phyloP scores from a whole-genome alignment of 2,329 filamentous ascomycete species.

The Stemphylium lycopersici region DNA sequence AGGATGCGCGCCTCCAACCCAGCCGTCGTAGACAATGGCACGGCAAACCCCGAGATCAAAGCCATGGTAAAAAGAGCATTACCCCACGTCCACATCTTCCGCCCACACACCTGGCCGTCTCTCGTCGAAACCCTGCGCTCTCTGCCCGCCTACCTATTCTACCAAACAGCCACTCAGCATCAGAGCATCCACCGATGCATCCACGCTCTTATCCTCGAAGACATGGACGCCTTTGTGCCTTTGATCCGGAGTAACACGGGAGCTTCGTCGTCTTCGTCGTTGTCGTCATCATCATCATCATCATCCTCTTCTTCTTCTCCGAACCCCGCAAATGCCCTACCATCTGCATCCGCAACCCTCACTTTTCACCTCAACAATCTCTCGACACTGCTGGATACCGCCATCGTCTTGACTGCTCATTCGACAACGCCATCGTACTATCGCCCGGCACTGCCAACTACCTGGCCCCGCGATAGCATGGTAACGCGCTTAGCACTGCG shows the following conservation, averaged over 20 bases:
- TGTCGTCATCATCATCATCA: too few relatives aligned
- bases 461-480: constrained; percentile 34
- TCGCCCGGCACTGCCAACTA: constrained; percentile 30
- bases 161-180: constrained; percentile 51
- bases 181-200: constrained; percentile 55
- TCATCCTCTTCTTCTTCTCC: neutral
- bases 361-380: constrained; percentile 19
- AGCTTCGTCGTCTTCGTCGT: neutral
- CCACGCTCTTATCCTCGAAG: constrained; percentile 61
- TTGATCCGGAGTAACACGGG: constrained; percentile 13
- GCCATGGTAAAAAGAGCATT: constrained; percentile 51
- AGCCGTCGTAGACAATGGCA: neutral
- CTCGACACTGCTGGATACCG: constrained; percentile 16
- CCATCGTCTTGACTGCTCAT: constrained; percentile 19
- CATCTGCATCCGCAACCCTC: constrained; percentile 22
- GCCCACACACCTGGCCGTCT: constrained; percentile 58
- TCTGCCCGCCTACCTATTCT: constrained; percentile 59
- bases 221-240: constrained; percentile 57
- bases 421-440: constrained; percentile 17
- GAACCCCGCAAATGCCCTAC: constrained; percentile 11
- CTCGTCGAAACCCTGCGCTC: constrained; percentile 57
- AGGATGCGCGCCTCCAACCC: neutral
- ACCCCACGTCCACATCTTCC: constrained; percentile 64
- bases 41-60: constrained; percentile 19
- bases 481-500: constrained; percentile 44